Evolutionary conservation across 139 green algal genomes (phyloP).

Genomic region (Asterochloris sp.): DNA sequence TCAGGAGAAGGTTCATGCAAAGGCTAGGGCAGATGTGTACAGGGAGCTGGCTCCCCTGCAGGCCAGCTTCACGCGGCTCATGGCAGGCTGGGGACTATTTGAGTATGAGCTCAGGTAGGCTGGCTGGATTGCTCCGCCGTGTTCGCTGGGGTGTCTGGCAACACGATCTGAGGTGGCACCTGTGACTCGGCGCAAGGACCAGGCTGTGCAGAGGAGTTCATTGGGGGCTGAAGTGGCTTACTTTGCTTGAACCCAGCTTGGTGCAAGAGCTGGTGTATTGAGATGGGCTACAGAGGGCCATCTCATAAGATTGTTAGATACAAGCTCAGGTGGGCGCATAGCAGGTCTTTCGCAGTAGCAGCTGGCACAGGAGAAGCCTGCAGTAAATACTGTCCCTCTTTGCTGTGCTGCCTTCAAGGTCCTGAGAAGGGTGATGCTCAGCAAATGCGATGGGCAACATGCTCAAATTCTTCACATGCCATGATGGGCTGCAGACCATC

Average conservation of each 20-base stretch:
- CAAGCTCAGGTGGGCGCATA: too few species aligned
- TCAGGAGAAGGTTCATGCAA: background rate
- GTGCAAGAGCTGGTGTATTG: background rate
- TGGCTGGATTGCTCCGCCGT: background rate
- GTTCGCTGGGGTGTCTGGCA: background rate
- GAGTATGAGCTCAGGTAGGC: constrained; percentile 37
- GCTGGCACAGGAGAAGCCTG: too few species aligned
- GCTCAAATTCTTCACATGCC: background rate
- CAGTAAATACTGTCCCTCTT: too few species aligned
- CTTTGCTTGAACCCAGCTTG: background rate
- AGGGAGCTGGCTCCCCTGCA: background rate
- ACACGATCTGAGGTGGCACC: background rate
- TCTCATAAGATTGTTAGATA: too few species aligned
- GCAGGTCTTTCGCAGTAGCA: too few species aligned
- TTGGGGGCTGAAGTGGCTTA: background rate
- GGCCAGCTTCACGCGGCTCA: constrained; percentile 25
- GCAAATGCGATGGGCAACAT: background rate
- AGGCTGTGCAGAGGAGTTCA: background rate
- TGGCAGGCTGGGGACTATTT: constrained; percentile 46
- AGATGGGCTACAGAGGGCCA: background rate
- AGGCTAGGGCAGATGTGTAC: background rate
- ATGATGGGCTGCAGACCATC: background rate
- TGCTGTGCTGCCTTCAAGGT: background rate
- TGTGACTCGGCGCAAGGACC: background rate
- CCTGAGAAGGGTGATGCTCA: background rate